These are phyloP conservation scores for Asclepias syriaca DNA, from an alignment of 257 asterid species.

Conservation along the genomic window DNA sequence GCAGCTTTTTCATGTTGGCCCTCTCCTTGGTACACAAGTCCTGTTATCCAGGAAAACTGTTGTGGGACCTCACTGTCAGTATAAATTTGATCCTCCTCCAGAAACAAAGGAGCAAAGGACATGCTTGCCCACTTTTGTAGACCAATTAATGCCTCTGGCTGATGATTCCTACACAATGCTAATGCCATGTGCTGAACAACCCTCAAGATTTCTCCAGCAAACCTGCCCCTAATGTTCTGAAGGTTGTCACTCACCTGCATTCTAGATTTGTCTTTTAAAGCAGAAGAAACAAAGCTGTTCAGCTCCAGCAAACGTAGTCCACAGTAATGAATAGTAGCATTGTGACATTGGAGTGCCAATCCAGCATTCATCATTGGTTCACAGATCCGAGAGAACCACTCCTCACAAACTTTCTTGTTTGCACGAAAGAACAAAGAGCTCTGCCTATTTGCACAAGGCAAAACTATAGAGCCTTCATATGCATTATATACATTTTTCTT, in stretches of 20 bases:
- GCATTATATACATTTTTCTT: slow-evolving; percentile 96
- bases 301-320: slow-evolving; percentile 69
- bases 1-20: slow-evolving; percentile 99
- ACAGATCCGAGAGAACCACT: slow-evolving; percentile 98
- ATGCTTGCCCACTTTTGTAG: slow-evolving; percentile 79
- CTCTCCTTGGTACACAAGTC: slow-evolving; percentile 81
- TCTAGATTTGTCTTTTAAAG: slow-evolving; percentile 61
- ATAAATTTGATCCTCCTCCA: slow-evolving; percentile 47
- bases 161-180: slow-evolving; percentile 75
- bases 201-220: slow-evolving; percentile 67
- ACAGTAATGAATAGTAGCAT: slow-evolving; percentile 79
- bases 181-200: slow-evolving; percentile 55
- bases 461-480: slow-evolving; percentile 88
- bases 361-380: slow-evolving; percentile 99
- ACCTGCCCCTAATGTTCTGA: slow-evolving; percentile 54
- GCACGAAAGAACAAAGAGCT: slow-evolving; percentile 93
- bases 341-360: slow-evolving; percentile 79
- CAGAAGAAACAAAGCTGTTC: slow-evolving; percentile 51
- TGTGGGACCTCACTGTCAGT: slow-evolving; percentile 40
- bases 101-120: slow-evolving; percentile 65
- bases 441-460: slow-evolving; percentile 66
- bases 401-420: slow-evolving; percentile 95
- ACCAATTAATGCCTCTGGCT: slow-evolving; percentile 78
- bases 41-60: slow-evolving; percentile 81
- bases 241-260: slow-evolving; percentile 55